Base-by-base conservation (phyloP, 176 grass and related monocot species). In the Phoenix dactylifera region DNA sequence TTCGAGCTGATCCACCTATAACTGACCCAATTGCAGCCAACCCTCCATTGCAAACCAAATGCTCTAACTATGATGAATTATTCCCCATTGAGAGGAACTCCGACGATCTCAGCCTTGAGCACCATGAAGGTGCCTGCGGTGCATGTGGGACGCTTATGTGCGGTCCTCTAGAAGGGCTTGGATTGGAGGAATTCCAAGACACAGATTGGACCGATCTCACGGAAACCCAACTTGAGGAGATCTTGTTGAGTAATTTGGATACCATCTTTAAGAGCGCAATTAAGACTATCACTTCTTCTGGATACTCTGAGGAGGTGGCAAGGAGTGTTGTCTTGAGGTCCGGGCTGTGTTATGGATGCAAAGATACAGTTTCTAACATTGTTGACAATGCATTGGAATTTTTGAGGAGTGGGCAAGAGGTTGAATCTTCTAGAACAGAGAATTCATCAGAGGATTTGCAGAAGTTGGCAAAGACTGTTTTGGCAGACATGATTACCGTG, bases 201-300 rank as follows among this genome's bases (percentile, higher is more conserved):
- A 22, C 25, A 4, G 57, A 62, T 9, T 72, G 70, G 70, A 62
- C 19, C 24, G 50, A 26, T 24, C 16, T n/a, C 14, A 54, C 49
- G 10, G 58, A 52, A 54, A 24, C 49, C 5, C 49, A 72, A 35
- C 58, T 72, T 29, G 51, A 72, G 70, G 58, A 63, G 14, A 26
- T 72, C 19, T 7, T 72, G 12, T 9, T 72, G 58, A 72, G 23
- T 54, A 60, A 54, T 54, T 62, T 72, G 59, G 24, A 72, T 22
- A 26, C 5, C 4, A 19, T 50, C n/a, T 72, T 32, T 29, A 29
- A 52, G 17, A 63, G 50, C 12, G 70, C 70, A 23, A 72, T 72
- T 19, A 55, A 32, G 44, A 55, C 22, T 18, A 62, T 72, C 3
- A 54, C 58, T 54, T 72, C 50, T 23, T 55, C 24, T 25, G 70